Evolutionary conservation across 2,329 filamentous ascomycete species (phyloP).

Genomic region (Phialemonium atrogriseum): DNA sequence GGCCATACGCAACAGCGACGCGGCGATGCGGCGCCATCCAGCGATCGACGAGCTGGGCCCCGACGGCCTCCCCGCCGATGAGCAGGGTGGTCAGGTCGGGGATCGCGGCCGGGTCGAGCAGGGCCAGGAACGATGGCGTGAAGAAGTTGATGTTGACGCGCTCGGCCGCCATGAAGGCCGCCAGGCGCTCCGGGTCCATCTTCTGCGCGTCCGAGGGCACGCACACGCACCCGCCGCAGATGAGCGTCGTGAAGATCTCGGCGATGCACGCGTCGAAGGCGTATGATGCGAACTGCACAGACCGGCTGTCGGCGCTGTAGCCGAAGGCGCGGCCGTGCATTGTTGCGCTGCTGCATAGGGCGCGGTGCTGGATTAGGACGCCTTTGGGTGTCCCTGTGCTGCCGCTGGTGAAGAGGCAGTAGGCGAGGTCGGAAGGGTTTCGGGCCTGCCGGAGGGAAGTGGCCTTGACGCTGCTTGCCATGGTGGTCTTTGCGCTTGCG

Average conservation of each 20-base stretch:
- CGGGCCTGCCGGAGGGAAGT: background rate
- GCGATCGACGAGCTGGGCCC: conserved; percentile 33
- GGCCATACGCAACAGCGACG: conserved; percentile 40
- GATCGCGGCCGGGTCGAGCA: conserved; percentile 5
- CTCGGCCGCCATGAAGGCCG: conserved; percentile 1
- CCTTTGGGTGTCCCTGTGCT: conserved; percentile 38
- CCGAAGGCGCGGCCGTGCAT: conserved; percentile 4
- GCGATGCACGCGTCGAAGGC: conserved; percentile 7
- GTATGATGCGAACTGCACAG: conserved; percentile 9
- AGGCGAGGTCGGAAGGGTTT: conserved; percentile 8
- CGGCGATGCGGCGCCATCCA: conserved; percentile 36
- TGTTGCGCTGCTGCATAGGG: conserved; percentile 4
- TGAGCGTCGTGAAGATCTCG: conserved; percentile 7
- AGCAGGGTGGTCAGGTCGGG: conserved; percentile 6
- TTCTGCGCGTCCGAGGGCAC: conserved; percentile 7
- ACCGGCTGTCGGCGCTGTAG: conserved; percentile 2
- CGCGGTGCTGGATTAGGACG: conserved; percentile 9
- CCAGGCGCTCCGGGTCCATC: conserved; percentile 3
- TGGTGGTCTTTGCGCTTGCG: background rate
- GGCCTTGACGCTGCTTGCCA: background rate
- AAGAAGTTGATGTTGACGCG: background rate
- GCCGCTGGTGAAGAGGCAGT: conserved; percentile 43
- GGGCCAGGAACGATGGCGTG: background rate
- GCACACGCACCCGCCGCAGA: conserved; percentile 7
- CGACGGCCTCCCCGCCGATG: conserved; percentile 41